A percentile compares a stretch with the other conserved stretches of the same genome.
phyloP scores from a whole-genome alignment of 2,329 filamentous ascomycete genomes.

The Nemania sp. region DNA sequence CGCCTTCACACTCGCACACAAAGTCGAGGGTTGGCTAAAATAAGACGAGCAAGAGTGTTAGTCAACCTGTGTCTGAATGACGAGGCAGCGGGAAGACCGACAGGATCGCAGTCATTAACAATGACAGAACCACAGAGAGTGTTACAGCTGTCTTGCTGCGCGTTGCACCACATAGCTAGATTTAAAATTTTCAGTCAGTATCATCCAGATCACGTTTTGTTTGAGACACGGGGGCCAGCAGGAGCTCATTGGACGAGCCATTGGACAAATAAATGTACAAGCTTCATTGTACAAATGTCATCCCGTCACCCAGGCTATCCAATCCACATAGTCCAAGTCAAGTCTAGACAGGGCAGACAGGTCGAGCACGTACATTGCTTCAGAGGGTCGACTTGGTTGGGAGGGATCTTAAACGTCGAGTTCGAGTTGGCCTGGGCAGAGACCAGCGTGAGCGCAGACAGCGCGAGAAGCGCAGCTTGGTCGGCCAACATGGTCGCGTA shows the following conservation, averaged over 20 bases:
- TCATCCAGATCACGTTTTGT: neutral
- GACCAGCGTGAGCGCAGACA: slow-evolving; percentile 50
- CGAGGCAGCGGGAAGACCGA: slow-evolving; percentile 40
- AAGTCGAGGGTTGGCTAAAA: slow-evolving; percentile 48
- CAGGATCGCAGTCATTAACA: slow-evolving; percentile 52
- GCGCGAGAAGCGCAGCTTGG: slow-evolving; percentile 47
- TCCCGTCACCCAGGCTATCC: too few relatives aligned
- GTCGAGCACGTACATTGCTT: slow-evolving; percentile 46
- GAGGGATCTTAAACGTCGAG: slow-evolving; percentile 53
- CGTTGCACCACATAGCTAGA: slow-evolving; percentile 55
- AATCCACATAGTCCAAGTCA: too few relatives aligned
- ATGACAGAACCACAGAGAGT: slow-evolving; percentile 50
- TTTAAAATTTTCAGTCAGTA: slow-evolving; percentile 28
- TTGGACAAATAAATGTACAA: neutral
- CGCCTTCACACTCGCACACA: slow-evolving; percentile 56
- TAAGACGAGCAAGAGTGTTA: slow-evolving; percentile 6
- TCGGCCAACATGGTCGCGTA: slow-evolving; percentile 37
- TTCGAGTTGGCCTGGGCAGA: slow-evolving; percentile 47
- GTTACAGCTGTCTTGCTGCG: slow-evolving; percentile 55
- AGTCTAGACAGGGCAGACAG: too few relatives aligned
- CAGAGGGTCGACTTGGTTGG: slow-evolving; percentile 36
- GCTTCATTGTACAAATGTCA: neutral
- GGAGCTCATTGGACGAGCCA: neutral
- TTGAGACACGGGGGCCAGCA: neutral
- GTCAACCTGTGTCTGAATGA: neutral